phyloP scores from a whole-genome alignment of 2,329 filamentous ascomycete genomes.

The Hysterium pulicare region DNA sequence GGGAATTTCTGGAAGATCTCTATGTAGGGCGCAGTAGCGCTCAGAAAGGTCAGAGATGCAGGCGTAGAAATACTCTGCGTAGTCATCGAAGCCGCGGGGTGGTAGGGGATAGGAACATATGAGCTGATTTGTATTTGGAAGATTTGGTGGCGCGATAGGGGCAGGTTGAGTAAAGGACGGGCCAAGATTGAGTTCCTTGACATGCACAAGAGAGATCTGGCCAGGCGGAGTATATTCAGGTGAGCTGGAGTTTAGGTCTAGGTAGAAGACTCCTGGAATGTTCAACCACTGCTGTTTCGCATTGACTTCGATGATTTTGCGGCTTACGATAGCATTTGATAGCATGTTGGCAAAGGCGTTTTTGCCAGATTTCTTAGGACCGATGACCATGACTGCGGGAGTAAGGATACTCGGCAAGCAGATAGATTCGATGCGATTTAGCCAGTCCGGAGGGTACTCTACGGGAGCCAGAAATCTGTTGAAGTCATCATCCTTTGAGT shows the following conservation, averaged over 20 bases:
- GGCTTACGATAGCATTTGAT: conserved; percentile 16
- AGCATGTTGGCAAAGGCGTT: conserved; percentile 8
- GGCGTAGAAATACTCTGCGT: conserved; percentile 63
- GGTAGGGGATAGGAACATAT: conserved; percentile 66
- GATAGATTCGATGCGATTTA: conserved; percentile 1
- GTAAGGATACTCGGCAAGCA: too few relatives aligned
- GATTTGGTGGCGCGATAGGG: conserved; percentile 18
- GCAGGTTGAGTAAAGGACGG: conserved; percentile 63
- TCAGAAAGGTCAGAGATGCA: conserved; percentile 62
- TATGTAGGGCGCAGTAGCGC: conserved; percentile 51
- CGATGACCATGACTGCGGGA: not conserved
- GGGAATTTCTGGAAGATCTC: conserved; percentile 44
- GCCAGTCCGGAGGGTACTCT: not conserved
- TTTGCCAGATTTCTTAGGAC: conserved; percentile 17
- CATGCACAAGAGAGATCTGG: conserved; percentile 63
- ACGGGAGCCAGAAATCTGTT: not conserved
- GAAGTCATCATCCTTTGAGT: not conserved
- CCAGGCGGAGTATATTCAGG: conserved; percentile 71
- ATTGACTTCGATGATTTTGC: conserved; percentile 28
- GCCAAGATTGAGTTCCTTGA: conserved; percentile 61
- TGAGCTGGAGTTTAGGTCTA: conserved; percentile 76
- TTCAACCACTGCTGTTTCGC: not conserved
- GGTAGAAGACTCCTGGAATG: conserved; percentile 46
- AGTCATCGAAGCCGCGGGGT: conserved; percentile 61
- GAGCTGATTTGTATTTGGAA: conserved; percentile 33